Evolutionary conservation across 805 yeast species (phyloP).

Genomic region (Candida ipomoeae): DNA sequence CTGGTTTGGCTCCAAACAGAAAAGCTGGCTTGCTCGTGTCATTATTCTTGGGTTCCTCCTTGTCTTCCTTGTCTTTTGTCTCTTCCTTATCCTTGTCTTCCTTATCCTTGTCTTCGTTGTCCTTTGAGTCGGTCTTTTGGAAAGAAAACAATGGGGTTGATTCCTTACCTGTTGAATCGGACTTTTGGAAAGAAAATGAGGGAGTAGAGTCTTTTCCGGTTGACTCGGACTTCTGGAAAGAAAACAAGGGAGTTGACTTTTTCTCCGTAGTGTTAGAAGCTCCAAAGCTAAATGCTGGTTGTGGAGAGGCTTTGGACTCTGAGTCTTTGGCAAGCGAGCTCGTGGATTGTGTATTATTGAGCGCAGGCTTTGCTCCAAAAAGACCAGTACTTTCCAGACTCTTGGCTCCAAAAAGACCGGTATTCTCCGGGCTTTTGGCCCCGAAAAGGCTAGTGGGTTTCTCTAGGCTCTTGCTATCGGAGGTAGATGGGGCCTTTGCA

Average conservation of each 20-base stretch:
- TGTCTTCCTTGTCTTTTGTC: background rate
- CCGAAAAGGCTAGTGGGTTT: background rate
- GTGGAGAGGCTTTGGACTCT: background rate
- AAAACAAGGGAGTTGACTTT: background rate
- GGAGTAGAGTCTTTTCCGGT: background rate
- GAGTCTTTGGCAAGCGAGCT: background rate
- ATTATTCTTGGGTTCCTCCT: background rate
- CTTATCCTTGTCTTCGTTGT: background rate
- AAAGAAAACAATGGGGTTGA: background rate
- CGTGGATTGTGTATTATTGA: background rate
- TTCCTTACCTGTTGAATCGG: background rate
- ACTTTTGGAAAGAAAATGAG: background rate
- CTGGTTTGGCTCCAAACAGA: background rate
- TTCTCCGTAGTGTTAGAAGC: background rate
- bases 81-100: background rate
- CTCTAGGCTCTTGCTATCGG: background rate
- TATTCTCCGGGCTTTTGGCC: background rate
- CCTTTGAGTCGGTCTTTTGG: background rate
- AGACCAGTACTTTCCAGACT: background rate
- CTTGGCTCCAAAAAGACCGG: no score
- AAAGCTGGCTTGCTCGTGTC: background rate
- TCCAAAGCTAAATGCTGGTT: conserved; percentile 1
- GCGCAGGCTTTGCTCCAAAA: background rate
- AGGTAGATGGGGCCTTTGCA: background rate
- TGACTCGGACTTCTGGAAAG: background rate